phyloP scores from a whole-genome alignment of 805 yeast genomes.

The Zygoascus tannicola region DNA sequence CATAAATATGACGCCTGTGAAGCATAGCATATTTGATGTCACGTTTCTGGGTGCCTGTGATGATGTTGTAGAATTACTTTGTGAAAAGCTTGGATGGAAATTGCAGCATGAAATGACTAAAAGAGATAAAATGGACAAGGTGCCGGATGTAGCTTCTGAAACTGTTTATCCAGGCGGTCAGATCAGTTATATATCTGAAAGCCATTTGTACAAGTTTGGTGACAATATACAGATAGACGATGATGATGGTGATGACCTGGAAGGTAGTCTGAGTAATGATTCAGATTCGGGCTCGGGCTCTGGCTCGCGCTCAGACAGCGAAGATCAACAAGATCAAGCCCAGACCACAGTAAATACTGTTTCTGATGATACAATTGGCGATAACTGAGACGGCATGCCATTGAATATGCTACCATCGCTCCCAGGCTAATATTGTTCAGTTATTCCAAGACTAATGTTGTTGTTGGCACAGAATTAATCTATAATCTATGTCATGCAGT shows the following conservation, averaged over 20 bases:
- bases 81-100: constrained; percentile 50
- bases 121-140: constrained; percentile 3
- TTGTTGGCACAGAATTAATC: too few species aligned
- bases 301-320: too few species aligned
- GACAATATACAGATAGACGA: background rate
- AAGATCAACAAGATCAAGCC: too few species aligned
- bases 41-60: constrained; percentile 75
- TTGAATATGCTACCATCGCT: too few species aligned
- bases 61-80: constrained; percentile 60
- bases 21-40: constrained; percentile 71
- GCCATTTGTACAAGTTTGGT: constrained; percentile 17
- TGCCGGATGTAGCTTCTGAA: background rate
- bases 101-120: constrained; percentile 38
- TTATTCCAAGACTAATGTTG: too few species aligned
- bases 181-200: constrained; percentile 20
- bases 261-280: too few species aligned
- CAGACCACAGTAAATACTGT: too few species aligned
- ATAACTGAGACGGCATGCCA: too few species aligned
- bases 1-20: constrained; percentile 67
- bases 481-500: too few species aligned
- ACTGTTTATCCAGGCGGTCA: constrained; percentile 20
- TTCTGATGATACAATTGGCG: too few species aligned
- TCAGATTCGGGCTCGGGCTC: too few species aligned
- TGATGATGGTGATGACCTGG: constrained; percentile 1
- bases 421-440: too few species aligned